A percentile compares a stretch with the other conserved stretches of the same genome.
phyloP scores from a whole-genome alignment of 1,139 yeast genomes.

The Debaryomyces psychrophilus region DNA sequence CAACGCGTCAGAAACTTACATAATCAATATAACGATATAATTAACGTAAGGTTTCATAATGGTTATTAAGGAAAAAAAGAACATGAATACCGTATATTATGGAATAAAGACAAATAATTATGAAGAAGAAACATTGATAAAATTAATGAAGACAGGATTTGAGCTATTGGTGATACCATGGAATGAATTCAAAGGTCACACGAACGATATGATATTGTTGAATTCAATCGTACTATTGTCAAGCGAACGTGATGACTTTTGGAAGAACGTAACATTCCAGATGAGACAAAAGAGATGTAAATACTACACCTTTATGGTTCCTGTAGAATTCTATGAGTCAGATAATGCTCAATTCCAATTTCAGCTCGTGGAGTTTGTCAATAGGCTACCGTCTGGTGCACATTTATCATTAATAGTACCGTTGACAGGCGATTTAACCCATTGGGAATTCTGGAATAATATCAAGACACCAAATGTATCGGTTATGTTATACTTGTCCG shows the following conservation, averaged over 20 bases:
- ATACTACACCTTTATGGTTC: conserved; percentile 3
- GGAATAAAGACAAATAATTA: conserved; percentile 1
- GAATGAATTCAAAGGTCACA: not conserved
- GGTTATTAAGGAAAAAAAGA: not conserved
- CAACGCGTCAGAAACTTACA: conserved; percentile 8
- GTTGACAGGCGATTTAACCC: not conserved
- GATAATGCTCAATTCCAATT: not conserved
- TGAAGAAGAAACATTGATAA: not conserved
- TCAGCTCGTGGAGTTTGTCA: not conserved
- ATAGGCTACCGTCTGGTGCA: not conserved
- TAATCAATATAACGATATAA: not conserved
- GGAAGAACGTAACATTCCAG: conserved; percentile 2
- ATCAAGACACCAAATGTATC: not conserved
- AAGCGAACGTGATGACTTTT: not conserved
- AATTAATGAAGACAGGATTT: not conserved
- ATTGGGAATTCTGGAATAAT: conserved; percentile 6
- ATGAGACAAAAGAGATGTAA: not conserved
- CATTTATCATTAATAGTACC: conserved; percentile 5
- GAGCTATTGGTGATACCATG: conserved; percentile 1
- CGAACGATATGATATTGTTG: conserved; percentile 1
- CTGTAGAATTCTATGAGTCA: not conserved
- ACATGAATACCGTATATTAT: conserved; percentile 3
- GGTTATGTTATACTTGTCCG: conserved; percentile 1
- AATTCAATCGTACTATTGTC: conserved; percentile 8
- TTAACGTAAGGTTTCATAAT: not conserved